Base-by-base conservation (phyloP, 169 alveolate genomes). In the Eimeria brunetti region DNA sequence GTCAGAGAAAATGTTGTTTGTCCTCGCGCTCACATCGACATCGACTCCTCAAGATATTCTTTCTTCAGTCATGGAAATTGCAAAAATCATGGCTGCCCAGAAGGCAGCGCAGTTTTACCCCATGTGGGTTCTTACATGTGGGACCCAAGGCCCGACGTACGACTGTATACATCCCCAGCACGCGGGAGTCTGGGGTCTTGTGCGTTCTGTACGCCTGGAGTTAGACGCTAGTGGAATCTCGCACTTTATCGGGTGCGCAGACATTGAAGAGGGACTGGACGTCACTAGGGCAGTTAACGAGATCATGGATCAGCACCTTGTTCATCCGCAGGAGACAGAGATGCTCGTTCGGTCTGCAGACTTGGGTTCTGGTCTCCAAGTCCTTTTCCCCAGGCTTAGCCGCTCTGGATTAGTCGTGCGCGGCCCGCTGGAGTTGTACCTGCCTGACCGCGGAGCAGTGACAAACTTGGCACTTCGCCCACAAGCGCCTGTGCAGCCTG, bases 111-210 rank as follows among this genome's bases (percentile, higher is more conserved):
- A 60, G 49, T 33, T 64, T 30, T 76, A 73, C 12, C 49, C 58
- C 41, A 38, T 62, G 18, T 89, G 94, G 88, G 88, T 73, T 9
- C 62, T 69, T 60, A 89, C 88, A 18, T 60, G 81, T 9, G 94
- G 94, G 11, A 84, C 94, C 16, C 94, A 88, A 44, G 94, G 94
- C 16, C 89, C 89, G 7, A 24, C 81, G 76, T n/a, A 49, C 5
- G 76, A 36, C 44, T 46, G 58, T 41, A 41, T 46, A 27, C 33
- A 49, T 14, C 96, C 97, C 38, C 33, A 71, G 30, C 89, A 96
- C 49, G 76, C 97, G 2, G 97, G 97, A 11, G 27, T 96, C 56
- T 96, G 97, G 97, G 97, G 96, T 24, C 56, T 94, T 49, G 78
- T 86, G 33, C 95, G 95, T 46, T 89, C 97, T 49, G 96, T 92